Evolutionary conservation across 306 rosid genomes (phyloP).

Genomic region (Vigna unguiculata): DNA sequence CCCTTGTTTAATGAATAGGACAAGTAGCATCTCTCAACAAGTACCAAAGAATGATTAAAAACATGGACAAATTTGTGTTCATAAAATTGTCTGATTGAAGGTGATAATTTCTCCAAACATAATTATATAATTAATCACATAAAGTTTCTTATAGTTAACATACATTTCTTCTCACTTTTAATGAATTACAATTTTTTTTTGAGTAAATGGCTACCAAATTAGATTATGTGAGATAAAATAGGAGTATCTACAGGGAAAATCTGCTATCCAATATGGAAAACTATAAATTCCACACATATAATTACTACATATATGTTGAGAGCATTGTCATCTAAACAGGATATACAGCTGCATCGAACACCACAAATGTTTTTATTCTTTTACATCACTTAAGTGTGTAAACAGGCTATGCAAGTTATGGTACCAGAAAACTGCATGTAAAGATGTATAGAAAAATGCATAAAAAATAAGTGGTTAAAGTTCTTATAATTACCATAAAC

Average conservation of each 20-base stretch:
- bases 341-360: no score
- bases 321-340: conserved; percentile 9
- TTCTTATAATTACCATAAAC: conserved; percentile 63
- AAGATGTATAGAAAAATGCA: conserved; percentile 37
- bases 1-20: background rate
- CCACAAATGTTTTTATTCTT: conserved; percentile 19
- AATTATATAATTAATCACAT: background rate
- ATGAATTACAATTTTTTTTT: background rate
- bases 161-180: conserved; percentile 1
- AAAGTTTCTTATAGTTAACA: background rate
- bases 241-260: conserved; percentile 27
- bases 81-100: conserved; percentile 17
- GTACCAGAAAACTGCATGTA: conserved; percentile 35
- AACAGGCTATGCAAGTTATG: background rate
- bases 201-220: conserved; percentile 1
- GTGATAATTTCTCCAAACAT: conserved; percentile 18
- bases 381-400: background rate
- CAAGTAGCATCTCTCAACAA: background rate
- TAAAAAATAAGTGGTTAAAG: conserved; percentile 14
- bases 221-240: conserved; percentile 7
- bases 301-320: background rate
- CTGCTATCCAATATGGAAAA: conserved; percentile 19
- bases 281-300: background rate
- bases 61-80: background rate
- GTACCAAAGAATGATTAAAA: conserved; percentile 20